Conservation (phyloP, 1,139 yeast genomes). For the Nakaseomyces sp. region DNA sequence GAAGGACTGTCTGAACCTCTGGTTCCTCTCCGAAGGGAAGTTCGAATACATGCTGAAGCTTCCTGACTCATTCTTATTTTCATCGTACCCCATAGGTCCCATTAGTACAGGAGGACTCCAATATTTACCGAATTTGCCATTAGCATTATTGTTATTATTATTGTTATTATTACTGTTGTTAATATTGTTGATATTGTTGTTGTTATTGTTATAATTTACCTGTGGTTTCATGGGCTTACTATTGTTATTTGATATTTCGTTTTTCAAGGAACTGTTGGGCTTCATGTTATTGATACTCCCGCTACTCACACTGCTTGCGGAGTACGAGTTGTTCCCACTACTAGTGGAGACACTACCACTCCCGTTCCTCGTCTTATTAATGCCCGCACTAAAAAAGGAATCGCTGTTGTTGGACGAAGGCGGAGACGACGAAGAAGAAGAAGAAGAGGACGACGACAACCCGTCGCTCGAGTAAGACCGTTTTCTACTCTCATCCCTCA, state of each 20-base stretch:
- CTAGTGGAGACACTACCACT: not conserved
- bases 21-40: conserved; percentile 4
- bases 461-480: conserved; percentile 4
- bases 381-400: conserved; percentile 2
- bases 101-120: conserved; percentile 3
- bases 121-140: conserved; percentile 1
- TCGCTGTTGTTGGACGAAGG: conserved; percentile 5
- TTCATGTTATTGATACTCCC: not conserved
- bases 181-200: too few relatives aligned
- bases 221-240: too few relatives aligned
- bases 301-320: conserved; percentile 2
- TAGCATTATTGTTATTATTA: not conserved
- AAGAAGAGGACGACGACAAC: conserved; percentile 6
- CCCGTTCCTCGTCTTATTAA: not conserved
- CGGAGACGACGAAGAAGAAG: conserved; percentile 6
- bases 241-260: not conserved
- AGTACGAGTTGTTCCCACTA: too few relatives aligned
- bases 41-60: not conserved
- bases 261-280: conserved; percentile 10
- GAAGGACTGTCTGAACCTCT: not conserved
- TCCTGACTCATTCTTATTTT: not conserved
- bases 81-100: conserved; percentile 1
- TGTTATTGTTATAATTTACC: too few relatives aligned
- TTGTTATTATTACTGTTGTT: not conserved
- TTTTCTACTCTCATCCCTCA: not conserved